phyloP scores from a whole-genome alignment of 2,329 filamentous ascomycete genomes.

The Fusarium torulosum region DNA sequence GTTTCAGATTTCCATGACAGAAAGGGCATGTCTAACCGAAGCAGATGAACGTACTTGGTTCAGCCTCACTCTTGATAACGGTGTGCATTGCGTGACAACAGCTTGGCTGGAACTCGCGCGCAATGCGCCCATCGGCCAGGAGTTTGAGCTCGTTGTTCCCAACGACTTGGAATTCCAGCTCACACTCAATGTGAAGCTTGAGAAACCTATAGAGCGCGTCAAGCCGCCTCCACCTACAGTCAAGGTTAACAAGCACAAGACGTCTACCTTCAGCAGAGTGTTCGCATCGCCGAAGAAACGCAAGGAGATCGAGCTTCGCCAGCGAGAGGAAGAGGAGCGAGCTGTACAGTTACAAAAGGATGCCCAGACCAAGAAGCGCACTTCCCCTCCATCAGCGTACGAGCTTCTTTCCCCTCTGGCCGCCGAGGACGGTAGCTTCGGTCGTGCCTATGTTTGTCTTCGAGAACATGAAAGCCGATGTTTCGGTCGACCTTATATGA shows the following conservation, averaged over 20 bases:
- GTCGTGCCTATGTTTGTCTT: slow-evolving; percentile 90
- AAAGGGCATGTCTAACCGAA: slow-evolving; percentile 42
- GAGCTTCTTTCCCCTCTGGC: slow-evolving; percentile 89
- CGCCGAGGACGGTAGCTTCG: slow-evolving; percentile 93
- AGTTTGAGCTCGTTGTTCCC: slow-evolving; percentile 96
- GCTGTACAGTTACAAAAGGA: slow-evolving; percentile 73
- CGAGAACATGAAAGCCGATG: slow-evolving; percentile 91
- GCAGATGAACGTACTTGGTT: slow-evolving; percentile 92
- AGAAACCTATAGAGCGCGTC: slow-evolving; percentile 75
- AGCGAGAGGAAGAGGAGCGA: slow-evolving; percentile 85
- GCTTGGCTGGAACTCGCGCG: slow-evolving; percentile 93
- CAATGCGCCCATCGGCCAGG: slow-evolving; percentile 94
- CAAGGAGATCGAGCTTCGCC: slow-evolving; percentile 89
- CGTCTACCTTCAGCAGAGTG: slow-evolving; percentile 90
- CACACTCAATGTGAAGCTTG: slow-evolving; percentile 94
- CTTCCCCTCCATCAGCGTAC: slow-evolving; percentile 79
- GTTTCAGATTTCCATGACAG: slow-evolving; percentile 50
- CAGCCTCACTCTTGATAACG: slow-evolving; percentile 97
- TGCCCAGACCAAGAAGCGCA: slow-evolving; percentile 71
- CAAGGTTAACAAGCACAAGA: slow-evolving; percentile 79
- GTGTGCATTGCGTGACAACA: slow-evolving; percentile 96
- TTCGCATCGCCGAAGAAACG: slow-evolving; percentile 97
- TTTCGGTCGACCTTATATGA: slow-evolving; percentile 87
- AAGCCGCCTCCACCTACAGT: slow-evolving; percentile 66
- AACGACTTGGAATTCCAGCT: slow-evolving; percentile 99